A percentile compares a stretch with the other conserved stretches of the same genome.
Evolutionary conservation across 1,139 yeast species (phyloP).

Genomic region (Magnusiomyces ingens): DNA sequence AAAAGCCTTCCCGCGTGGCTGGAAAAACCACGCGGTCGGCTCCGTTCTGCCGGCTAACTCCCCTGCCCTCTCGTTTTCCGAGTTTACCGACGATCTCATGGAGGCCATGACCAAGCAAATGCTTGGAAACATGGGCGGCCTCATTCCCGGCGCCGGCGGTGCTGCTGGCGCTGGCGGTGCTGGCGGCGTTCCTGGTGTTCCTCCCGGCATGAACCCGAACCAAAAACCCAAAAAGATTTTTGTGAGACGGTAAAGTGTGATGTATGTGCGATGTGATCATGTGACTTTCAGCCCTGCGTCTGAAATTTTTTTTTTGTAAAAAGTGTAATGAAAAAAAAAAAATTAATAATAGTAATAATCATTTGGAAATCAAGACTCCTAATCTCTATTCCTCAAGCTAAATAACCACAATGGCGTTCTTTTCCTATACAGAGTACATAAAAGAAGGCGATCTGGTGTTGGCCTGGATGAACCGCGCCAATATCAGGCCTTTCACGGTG

Average conservation of each 20-base stretch:
- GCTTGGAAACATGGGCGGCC: neutral
- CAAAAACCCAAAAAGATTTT: slow-evolving; percentile 6
- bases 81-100: neutral
- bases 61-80: slow-evolving; percentile 1
- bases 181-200: neutral
- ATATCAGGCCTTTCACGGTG: slow-evolving; percentile 67
- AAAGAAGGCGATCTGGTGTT: slow-evolving; percentile 82
- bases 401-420: slow-evolving; percentile 30
- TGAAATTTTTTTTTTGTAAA: neutral
- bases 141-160: neutral
- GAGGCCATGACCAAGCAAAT: neutral
- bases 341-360: neutral
- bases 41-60: slow-evolving; percentile 1
- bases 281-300: too few relatives aligned
- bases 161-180: neutral
- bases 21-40: slow-evolving; percentile 1
- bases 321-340: neutral
- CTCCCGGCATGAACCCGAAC: neutral
- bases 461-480: slow-evolving; percentile 75
- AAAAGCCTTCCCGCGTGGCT: neutral
- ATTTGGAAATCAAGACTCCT: neutral
- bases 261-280: neutral
- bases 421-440: slow-evolving; percentile 48
- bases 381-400: neutral
- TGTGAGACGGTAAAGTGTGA: neutral